A percentile compares a stretch with the other conserved stretches of the same genome.
Evolutionary conservation across 1,139 yeast genomes (phyloP).

Genomic region (Candida sp.): DNA sequence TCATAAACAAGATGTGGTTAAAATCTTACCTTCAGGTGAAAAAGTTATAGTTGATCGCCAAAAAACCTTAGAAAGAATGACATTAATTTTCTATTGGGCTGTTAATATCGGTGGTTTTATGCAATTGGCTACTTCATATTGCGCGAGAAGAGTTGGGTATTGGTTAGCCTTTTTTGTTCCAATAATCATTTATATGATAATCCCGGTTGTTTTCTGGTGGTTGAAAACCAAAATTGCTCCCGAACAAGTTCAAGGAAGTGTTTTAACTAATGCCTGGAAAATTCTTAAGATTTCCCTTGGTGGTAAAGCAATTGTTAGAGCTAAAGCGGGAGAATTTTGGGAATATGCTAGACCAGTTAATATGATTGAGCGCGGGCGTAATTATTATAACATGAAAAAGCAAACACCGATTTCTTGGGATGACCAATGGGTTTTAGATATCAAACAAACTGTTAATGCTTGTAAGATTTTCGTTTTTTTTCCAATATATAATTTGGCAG

Average conservation of each 20-base stretch:
- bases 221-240: conserved; percentile 36
- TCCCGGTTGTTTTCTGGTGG: conserved; percentile 43
- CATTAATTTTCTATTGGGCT: conserved; percentile 75
- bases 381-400: conserved; percentile 22
- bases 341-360: conserved; percentile 52
- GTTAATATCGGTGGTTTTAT: conserved; percentile 80
- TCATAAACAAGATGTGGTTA: conserved; percentile 57
- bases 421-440: conserved; percentile 60
- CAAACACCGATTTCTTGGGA: conserved; percentile 40
- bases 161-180: conserved; percentile 74
- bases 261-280: conserved; percentile 40
- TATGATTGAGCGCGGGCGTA: conserved; percentile 42
- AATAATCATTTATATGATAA: conserved; percentile 43
- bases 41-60: conserved; percentile 69
- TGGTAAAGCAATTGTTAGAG: conserved; percentile 36
- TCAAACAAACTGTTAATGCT: conserved; percentile 54
- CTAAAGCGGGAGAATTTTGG: conserved; percentile 41
- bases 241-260: conserved; percentile 45
- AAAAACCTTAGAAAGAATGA: conserved; percentile 69
- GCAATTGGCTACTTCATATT: conserved; percentile 73
- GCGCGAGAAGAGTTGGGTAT: conserved; percentile 67
- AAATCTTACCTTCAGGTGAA: conserved; percentile 58
- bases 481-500: conserved; percentile 59
- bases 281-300: conserved; percentile 38
- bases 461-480: conserved; percentile 63